phyloP scores from a whole-genome alignment of 2,329 filamentous ascomycete genomes.

The Diaporthe caulivora region DNA sequence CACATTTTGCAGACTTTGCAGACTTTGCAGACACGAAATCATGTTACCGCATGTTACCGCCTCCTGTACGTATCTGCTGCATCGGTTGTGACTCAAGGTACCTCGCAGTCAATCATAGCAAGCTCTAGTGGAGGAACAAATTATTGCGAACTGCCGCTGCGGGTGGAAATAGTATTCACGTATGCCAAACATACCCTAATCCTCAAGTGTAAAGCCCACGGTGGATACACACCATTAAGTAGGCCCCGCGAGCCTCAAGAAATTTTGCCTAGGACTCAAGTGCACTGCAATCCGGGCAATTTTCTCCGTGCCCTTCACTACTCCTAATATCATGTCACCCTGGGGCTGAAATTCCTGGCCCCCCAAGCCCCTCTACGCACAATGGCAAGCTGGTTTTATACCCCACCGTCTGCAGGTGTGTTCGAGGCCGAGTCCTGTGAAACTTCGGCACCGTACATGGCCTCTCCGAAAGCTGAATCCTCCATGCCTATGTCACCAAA shows the following conservation, averaged over 20 bases:
- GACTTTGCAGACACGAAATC: not conserved
- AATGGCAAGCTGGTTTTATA: conserved; percentile 42
- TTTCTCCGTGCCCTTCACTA: not conserved
- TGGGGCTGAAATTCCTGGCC: not conserved
- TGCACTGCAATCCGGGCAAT: not conserved
- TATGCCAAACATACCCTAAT: not conserved
- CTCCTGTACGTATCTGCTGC: not conserved
- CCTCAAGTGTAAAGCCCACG: not conserved
- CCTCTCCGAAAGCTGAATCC: conserved; percentile 86
- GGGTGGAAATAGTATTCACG: not conserved
- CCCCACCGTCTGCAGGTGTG: conserved; percentile 50
- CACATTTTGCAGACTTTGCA: not conserved
- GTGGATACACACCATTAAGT: not conserved
- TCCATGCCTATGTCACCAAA: conserved; percentile 75
- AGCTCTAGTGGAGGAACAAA: not conserved
- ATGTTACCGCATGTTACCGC: not conserved
- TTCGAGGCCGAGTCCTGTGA: conserved; percentile 45
- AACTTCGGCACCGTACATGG: conserved; percentile 75
- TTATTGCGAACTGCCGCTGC: not conserved
- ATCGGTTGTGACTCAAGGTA: no score
- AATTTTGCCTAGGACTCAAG: not conserved
- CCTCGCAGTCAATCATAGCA: not conserved
- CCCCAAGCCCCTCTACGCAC: not conserved
- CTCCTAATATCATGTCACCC: not conserved
- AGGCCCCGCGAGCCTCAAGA: conserved; percentile 8